phyloP scores from a whole-genome alignment of 2,329 filamentous ascomycete species.

The Ophiognomonia clavigignenti-juglandacearum region DNA sequence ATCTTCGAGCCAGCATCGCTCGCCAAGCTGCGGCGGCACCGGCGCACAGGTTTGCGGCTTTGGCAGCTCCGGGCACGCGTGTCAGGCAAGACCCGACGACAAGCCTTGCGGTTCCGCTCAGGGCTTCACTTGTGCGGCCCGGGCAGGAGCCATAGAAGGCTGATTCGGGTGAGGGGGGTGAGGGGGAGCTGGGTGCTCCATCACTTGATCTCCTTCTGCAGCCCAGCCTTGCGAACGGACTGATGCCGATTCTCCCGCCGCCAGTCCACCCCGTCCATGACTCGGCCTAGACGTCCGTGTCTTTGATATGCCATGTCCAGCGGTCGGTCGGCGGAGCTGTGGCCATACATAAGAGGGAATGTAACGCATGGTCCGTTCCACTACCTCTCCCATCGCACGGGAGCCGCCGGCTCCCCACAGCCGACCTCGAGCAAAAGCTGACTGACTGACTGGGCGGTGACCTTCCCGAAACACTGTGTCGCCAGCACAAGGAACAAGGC shows the following conservation, averaged over 20 bases:
- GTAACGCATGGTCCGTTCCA: too few species aligned
- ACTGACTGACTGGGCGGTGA: background rate
- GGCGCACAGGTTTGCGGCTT: too few species aligned
- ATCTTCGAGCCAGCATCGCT: background rate
- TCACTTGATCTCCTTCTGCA: too few species aligned
- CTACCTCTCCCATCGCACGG: background rate
- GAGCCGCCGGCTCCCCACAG: background rate
- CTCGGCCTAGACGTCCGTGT: background rate
- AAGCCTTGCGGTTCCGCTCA: background rate
- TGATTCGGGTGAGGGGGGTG: background rate
- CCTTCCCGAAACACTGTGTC: conserved; percentile 5
- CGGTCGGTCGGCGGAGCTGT: too few species aligned
- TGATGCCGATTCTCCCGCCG: too few species aligned
- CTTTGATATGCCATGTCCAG: too few species aligned
- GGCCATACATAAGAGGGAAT: too few species aligned
- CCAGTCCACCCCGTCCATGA: too few species aligned
- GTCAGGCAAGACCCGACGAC: background rate
- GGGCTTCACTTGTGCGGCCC: background rate
- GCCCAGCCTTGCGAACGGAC: too few species aligned
- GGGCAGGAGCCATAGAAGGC: background rate
- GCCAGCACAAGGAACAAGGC: background rate
- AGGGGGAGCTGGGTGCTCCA: background rate
- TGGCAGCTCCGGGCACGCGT: background rate
- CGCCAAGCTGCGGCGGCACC: too few species aligned
- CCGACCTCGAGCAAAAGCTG: background rate